A percentile compares a stretch with the other conserved stretches of the same genome.
These are phyloP conservation scores for Plasmodium ovale DNA, from an alignment of 169 alveolate species.

Conservation along the genomic window DNA sequence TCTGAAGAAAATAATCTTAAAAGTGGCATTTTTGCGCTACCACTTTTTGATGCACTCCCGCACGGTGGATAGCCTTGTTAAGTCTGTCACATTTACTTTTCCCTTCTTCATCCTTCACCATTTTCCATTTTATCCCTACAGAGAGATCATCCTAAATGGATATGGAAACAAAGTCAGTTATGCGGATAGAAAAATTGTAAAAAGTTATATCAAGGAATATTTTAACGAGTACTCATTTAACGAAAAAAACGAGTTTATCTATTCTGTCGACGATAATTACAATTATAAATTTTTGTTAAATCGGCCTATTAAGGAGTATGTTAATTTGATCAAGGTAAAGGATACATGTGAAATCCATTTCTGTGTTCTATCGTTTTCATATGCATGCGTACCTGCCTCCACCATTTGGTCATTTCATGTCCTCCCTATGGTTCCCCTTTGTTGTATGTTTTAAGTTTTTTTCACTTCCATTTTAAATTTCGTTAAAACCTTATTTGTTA, in stretches of 20 bases:
- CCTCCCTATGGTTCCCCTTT: too few relatives aligned
- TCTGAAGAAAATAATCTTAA: too few relatives aligned
- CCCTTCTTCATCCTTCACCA: not conserved
- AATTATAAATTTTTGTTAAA: conserved; percentile 57
- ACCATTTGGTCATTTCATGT: too few relatives aligned
- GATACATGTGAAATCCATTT: not conserved
- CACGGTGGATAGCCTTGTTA: not conserved
- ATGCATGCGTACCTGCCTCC: too few relatives aligned
- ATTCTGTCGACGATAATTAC: conserved; percentile 28
- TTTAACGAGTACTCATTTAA: conserved; percentile 72
- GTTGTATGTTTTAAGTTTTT: not conserved
- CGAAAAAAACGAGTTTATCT: conserved; percentile 64
- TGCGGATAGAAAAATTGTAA: conserved; percentile 50
- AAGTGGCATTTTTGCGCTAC: too few relatives aligned
- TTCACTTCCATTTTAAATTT: too few relatives aligned
- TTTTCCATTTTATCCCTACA: not conserved
- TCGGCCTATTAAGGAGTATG: conserved; percentile 49
- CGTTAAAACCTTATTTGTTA: not conserved
- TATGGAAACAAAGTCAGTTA: conserved; percentile 35
- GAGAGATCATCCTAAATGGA: conserved; percentile 56
- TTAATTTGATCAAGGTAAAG: conserved; percentile 44
- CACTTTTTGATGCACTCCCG: not conserved
- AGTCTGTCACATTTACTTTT: not conserved
- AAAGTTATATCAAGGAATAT: conserved; percentile 63
- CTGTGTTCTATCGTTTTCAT: too few relatives aligned